Percentiles rank a stretch among this genome's conserved stretches.
phyloP scores from a whole-genome alignment of 164 flowering plant species.

The Liriodendron chinense region DNA sequence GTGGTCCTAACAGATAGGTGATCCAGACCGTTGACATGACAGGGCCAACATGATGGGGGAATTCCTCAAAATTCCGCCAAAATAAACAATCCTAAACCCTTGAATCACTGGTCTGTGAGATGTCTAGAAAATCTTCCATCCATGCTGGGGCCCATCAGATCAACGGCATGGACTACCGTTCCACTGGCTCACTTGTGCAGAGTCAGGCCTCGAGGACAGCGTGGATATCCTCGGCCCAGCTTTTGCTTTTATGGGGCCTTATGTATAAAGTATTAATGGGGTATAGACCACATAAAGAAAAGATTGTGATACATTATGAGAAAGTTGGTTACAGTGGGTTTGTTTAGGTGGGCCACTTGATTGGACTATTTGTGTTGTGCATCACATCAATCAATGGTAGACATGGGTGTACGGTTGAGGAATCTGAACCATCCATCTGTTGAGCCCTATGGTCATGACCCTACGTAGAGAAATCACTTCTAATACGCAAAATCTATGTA shows the following conservation, averaged over 20 bases:
- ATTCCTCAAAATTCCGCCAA: too few species aligned
- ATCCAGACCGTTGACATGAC: too few species aligned
- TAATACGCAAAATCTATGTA: too few species aligned
- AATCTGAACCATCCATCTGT: too few species aligned
- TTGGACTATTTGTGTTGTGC: not conserved
- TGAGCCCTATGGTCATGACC: too few species aligned
- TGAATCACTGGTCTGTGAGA: not conserved
- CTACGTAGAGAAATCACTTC: too few species aligned
- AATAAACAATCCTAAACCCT: too few species aligned
- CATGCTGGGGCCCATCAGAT: not conserved
- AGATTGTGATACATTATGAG: not conserved
- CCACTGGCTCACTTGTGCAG: not conserved
- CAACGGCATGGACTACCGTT: not conserved
- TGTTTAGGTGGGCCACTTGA: not conserved
- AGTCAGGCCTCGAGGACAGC: not conserved
- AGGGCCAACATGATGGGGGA: too few species aligned
- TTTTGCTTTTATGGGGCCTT: not conserved
- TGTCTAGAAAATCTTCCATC: not conserved
- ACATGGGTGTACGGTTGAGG: not conserved
- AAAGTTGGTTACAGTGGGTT: slow-evolving; percentile 5
- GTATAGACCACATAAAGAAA: not conserved
- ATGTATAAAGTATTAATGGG: not conserved
- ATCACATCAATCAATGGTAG: not conserved
- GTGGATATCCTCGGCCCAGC: not conserved
- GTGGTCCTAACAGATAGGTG: too few species aligned